These are phyloP conservation scores for Wickerhamomyces queroliae DNA, from an alignment of 805 yeast genomes.

Conservation along the genomic window DNA sequence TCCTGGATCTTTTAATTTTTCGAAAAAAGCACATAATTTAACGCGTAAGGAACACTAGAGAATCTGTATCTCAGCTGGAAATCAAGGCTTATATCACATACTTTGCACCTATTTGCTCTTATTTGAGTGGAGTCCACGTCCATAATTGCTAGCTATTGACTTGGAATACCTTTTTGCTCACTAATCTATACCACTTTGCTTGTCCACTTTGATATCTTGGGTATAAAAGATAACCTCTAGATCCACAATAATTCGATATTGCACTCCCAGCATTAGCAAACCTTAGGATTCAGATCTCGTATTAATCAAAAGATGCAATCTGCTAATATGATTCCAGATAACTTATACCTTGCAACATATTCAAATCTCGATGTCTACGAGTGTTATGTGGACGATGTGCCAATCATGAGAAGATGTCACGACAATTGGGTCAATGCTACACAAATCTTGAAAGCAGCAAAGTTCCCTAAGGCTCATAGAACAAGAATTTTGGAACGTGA, in stretches of 20 bases:
- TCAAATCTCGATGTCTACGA: slow-evolving; percentile 26
- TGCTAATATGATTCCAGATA: neutral
- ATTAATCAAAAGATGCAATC: neutral
- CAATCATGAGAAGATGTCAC: slow-evolving; percentile 74
- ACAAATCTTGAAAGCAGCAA: slow-evolving; percentile 72
- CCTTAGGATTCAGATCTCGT: neutral
- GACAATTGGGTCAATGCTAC: slow-evolving; percentile 96
- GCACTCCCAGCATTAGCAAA: neutral
- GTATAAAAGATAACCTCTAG: no score
- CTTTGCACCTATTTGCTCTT: no score
- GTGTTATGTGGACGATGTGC: slow-evolving; percentile 19
- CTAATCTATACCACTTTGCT: neutral
- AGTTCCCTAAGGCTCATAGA: slow-evolving; percentile 73
- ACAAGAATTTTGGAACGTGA: slow-evolving; percentile 73
- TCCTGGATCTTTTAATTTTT: neutral
- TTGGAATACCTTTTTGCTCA: neutral
- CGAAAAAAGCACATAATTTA: neutral
- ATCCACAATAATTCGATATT: no score
- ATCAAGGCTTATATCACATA: no score
- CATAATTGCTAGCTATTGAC: neutral
- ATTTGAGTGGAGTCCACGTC: no score
- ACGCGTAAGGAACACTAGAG: slow-evolving; percentile 2
- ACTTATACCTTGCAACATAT: slow-evolving; percentile 20
- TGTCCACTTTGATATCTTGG: no score
- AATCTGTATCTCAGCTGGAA: no score